phyloP scores from a whole-genome alignment of 495 filamentous ascomycete genomes.

The Podospora pseudopauciseta region DNA sequence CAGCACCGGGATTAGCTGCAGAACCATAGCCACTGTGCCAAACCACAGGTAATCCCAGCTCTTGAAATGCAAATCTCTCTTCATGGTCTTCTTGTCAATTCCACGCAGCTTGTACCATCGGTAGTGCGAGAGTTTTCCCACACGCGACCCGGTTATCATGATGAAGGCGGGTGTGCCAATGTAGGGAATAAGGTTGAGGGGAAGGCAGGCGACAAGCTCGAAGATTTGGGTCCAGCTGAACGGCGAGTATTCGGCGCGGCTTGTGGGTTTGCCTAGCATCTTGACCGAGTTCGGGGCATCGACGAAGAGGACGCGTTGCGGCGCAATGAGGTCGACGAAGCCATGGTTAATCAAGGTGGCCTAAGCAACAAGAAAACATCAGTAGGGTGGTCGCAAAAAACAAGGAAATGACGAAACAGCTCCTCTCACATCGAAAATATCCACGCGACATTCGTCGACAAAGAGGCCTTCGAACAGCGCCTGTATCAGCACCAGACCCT shows the following conservation, averaged over 20 bases:
- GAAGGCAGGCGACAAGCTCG: conserved; percentile 74
- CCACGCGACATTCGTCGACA: conserved; percentile 77
- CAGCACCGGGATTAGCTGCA: conserved; percentile 74
- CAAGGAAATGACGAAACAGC: conserved; percentile 14
- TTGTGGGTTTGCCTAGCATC: conserved; percentile 70
- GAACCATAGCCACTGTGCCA: conserved; percentile 51
- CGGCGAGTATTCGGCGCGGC: conserved; percentile 60
- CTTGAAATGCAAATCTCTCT: conserved; percentile 61
- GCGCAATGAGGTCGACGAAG: conserved; percentile 57
- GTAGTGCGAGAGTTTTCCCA: conserved; percentile 57
- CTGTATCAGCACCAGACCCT: conserved; percentile 75
- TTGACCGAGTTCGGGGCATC: conserved; percentile 59
- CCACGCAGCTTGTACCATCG: conserved; percentile 82
- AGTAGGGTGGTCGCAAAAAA: conserved; percentile 5
- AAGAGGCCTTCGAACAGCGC: conserved; percentile 75
- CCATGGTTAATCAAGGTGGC: conserved; percentile 50
- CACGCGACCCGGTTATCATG: conserved; percentile 58
- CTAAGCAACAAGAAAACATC: conserved; percentile 21
- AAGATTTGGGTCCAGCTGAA: conserved; percentile 73
- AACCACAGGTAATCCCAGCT: conserved; percentile 65
- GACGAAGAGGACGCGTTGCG: conserved; percentile 65
- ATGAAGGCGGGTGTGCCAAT: conserved; percentile 79
- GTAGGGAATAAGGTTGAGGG: conserved; percentile 84
- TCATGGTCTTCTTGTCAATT: conserved; percentile 57
- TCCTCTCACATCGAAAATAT: conserved; percentile 79